Percentiles rank a stretch among this genome's conserved stretches.
Conservation (phyloP, 371 early-diverging fungal genomes). For the Mucor circinelloides region DNA sequence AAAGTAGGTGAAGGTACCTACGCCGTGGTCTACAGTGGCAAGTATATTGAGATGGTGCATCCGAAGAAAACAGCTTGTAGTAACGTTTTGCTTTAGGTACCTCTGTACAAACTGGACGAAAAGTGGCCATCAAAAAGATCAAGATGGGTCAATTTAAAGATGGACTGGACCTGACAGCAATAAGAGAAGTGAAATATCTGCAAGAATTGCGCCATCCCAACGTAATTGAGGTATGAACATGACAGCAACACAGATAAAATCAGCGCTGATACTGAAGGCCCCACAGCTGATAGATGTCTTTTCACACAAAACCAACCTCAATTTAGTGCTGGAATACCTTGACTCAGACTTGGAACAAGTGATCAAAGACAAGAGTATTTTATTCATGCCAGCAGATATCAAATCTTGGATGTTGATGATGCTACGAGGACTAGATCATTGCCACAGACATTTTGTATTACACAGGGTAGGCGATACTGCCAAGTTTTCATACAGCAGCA, state of each 20-base stretch:
- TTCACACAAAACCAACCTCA: slow-evolving; percentile 89
- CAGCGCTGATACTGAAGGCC: too few species aligned
- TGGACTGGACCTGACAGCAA: slow-evolving; percentile 93
- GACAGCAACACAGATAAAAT: not conserved
- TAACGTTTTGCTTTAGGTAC: slow-evolving; percentile 33
- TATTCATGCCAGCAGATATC: slow-evolving; percentile 97
- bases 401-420: slow-evolving; percentile 99
- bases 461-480: slow-evolving; percentile 70
- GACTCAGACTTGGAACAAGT: slow-evolving; percentile 97
- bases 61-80: not conserved
- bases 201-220: slow-evolving; percentile 94
- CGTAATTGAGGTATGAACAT: slow-evolving; percentile 73
- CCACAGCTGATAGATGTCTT: slow-evolving; percentile 91
- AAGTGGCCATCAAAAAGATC: slow-evolving; percentile 95
- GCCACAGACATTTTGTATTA: slow-evolving; percentile 92
- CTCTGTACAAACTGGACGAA: slow-evolving; percentile 59
- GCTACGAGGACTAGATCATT: slow-evolving; percentile 90
- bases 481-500: slow-evolving; percentile 8
- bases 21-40: slow-evolving; percentile 91
- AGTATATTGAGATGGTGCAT: not conserved
- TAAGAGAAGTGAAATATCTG: slow-evolving; percentile 97
- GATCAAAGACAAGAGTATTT: slow-evolving; percentile 92
- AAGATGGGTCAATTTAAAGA: slow-evolving; percentile 88
- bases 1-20: slow-evolving; percentile 97
- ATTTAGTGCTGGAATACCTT: slow-evolving; percentile 96